These are phyloP conservation scores for Sechiopsis laciniata DNA, from an alignment of 306 rosid genomes.

Conservation along the genomic window DNA sequence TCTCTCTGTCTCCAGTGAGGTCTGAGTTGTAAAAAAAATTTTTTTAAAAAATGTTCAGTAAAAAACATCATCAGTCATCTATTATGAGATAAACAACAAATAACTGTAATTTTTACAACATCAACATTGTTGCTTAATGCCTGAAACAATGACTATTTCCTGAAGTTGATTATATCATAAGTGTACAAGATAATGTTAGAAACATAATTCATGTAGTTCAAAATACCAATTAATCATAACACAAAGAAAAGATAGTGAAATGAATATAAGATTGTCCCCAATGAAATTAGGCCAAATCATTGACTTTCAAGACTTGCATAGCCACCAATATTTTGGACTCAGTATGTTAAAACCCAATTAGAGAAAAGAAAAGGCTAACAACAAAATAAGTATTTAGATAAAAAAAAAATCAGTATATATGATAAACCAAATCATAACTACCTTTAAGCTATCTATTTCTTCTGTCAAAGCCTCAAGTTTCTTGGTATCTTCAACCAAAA, in stretches of 20 bases:
- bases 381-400: too few species aligned
- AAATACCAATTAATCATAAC: neutral
- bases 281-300: conserved; percentile 5
- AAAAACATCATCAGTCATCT: too few species aligned
- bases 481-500: conserved; percentile 77
- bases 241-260: neutral
- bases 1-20: conserved; percentile 56
- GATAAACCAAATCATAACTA: conserved; percentile 24
- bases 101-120: neutral
- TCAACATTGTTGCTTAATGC: neutral
- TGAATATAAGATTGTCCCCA: neutral
- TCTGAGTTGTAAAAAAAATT: conserved; percentile 41
- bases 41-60: conserved; percentile 28
- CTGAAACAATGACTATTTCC: neutral
- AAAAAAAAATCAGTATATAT: neutral
- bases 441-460: conserved; percentile 84
- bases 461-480: conserved; percentile 64
- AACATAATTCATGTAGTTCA: neutral
- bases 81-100: too few species aligned
- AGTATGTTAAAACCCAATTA: neutral
- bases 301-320: conserved; percentile 15
- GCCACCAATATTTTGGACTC: neutral
- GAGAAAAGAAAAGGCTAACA: neutral
- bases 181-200: neutral
- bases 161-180: neutral